A percentile compares a stretch with the other conserved stretches of the same genome.
phyloP scores from a whole-genome alignment of 2,329 filamentous ascomycete genomes.

The Pseudogymnoascus pannorum region DNA sequence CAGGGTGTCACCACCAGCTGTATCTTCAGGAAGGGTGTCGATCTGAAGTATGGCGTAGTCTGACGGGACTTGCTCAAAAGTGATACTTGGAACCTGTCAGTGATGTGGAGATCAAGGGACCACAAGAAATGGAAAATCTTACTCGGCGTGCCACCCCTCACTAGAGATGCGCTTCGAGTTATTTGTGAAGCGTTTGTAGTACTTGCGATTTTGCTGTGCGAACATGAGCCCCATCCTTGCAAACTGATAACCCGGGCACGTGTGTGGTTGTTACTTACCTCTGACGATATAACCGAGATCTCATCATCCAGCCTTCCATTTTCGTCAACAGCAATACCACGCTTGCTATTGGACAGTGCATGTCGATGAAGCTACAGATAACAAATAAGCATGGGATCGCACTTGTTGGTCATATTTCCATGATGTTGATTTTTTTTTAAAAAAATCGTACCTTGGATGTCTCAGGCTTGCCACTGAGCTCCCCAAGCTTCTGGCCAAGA shows the following conservation, averaged over 20 bases:
- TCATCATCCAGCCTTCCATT: slow-evolving; percentile 40
- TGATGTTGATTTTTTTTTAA: not conserved
- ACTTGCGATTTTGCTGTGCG: slow-evolving; percentile 28
- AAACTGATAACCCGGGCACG: not conserved
- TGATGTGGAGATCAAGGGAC: not conserved
- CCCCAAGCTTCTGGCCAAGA: slow-evolving; percentile 41
- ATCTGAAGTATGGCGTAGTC: slow-evolving; percentile 41
- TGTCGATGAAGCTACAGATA: slow-evolving; percentile 36
- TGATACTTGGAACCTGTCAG: slow-evolving; percentile 27
- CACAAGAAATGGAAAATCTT: slow-evolving; percentile 11
- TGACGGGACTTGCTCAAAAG: slow-evolving; percentile 39
- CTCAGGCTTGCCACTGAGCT: slow-evolving; percentile 39
- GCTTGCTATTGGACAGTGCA: slow-evolving; percentile 40
- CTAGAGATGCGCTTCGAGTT: slow-evolving; percentile 26
- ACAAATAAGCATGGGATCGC: not conserved
- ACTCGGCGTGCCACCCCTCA: slow-evolving; percentile 41
- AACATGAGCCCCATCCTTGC: not conserved
- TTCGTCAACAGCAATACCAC: slow-evolving; percentile 37
- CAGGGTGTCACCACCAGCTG: slow-evolving; percentile 37
- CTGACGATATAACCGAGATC: slow-evolving; percentile 42
- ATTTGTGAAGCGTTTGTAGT: slow-evolving; percentile 31
- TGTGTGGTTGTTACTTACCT: slow-evolving; percentile 13
- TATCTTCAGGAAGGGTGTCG: slow-evolving; percentile 33
- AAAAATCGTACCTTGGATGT: slow-evolving; percentile 32
- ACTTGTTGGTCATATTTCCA: not conserved